phyloP scores from a whole-genome alignment of 78 protist genomes.

The Creolimax fragrantissima region DNA sequence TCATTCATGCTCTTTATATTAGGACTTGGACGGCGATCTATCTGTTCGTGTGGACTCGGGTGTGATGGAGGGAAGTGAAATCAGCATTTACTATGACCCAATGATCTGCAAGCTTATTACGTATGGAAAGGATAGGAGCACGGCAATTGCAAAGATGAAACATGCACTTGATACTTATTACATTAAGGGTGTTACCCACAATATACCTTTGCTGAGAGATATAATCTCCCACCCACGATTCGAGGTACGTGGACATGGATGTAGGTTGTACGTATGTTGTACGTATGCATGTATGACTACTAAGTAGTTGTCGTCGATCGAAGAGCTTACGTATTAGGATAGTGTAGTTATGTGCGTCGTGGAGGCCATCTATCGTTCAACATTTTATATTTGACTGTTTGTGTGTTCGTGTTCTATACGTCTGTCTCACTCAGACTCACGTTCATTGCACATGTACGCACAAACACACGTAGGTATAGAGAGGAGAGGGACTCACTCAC shows the following conservation, averaged over 20 bases:
- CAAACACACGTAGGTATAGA: neutral
- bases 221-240: constrained; percentile 69
- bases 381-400: too few species aligned
- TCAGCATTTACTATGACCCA: constrained; percentile 93
- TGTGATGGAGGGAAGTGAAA: constrained; percentile 72
- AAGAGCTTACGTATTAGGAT: too few species aligned
- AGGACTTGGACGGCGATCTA: neutral
- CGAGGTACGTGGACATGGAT: neutral
- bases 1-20: too few species aligned
- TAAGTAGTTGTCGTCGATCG: too few species aligned
- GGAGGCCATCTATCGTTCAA: too few species aligned
- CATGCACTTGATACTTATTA: constrained; percentile 67
- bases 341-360: too few species aligned
- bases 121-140: constrained; percentile 51
- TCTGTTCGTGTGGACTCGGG: constrained; percentile 66
- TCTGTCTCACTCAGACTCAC: too few species aligned
- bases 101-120: constrained; percentile 89
- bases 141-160: constrained; percentile 44
- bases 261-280: too few species aligned
- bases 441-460: neutral
- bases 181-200: constrained; percentile 67
- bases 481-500: too few species aligned
- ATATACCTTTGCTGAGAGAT: constrained; percentile 79
- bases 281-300: too few species aligned
- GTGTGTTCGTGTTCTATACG: too few species aligned